These are phyloP conservation scores for Persicaria tinctoria DNA, from an alignment of 148 eudicot species.

Conservation along the genomic window DNA sequence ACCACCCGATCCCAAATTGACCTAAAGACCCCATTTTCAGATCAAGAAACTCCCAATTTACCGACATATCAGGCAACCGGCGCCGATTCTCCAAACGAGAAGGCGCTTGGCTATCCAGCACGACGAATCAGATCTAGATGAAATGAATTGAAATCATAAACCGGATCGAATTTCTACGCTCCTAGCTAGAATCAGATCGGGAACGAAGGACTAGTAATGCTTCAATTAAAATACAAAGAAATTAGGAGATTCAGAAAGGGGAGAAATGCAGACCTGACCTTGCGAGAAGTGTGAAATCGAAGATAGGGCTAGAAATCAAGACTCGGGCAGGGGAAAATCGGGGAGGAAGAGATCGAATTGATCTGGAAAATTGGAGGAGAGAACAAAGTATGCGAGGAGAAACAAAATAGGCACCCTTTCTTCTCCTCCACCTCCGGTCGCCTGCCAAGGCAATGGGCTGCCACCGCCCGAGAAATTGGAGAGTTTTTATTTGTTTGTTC, in stretches of 20 bases:
- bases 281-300: not conserved
- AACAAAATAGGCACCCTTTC: not conserved
- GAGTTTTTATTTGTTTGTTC: too few relatives aligned
- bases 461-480: too few relatives aligned
- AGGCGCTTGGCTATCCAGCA: not conserved
- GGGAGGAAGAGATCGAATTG: not conserved
- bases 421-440: too few relatives aligned
- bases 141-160: not conserved
- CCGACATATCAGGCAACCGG: constrained; percentile 17
- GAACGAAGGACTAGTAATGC: not conserved
- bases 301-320: not conserved
- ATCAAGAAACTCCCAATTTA: too few relatives aligned
- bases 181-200: not conserved
- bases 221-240: not conserved
- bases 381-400: constrained; percentile 6
- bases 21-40: too few relatives aligned
- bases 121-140: not conserved
- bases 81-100: not conserved
- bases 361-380: not conserved
- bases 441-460: too few relatives aligned
- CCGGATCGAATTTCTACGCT: not conserved
- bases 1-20: too few relatives aligned
- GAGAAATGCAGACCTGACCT: constrained; percentile 4
- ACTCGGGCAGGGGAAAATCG: not conserved
- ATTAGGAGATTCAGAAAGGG: not conserved